Evolutionary conservation across 202 grass and related monocot genomes (phyloP), one percentile per base, ranked within the genome.

Genomic region (Sporobolus alterniflorus): DNA sequence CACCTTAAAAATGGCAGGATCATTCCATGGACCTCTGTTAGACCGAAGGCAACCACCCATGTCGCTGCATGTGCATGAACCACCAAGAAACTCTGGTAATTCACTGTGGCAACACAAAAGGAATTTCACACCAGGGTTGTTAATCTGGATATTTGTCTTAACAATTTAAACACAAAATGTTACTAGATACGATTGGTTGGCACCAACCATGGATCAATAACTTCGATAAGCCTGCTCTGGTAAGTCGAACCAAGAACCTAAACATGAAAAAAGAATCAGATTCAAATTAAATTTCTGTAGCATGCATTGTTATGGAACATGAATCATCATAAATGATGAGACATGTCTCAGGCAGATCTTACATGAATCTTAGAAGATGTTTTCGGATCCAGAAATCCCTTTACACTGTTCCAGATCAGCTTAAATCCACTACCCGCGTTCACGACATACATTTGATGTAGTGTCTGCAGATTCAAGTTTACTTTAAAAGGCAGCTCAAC

Each of bases 381-480:
- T 88, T 97, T 94, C 52, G 91, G 91, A 42, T 97, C 94, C 26
- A 97, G 94, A 89, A 97, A 97, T 26, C 89, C 91, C 75, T 97
- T 97, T 50, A 97, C 66, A 78, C 86, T 97, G 75, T 93, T 93
- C 94, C 94, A 97, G 22, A 97, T 80, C 81, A 97, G 67, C 78
- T 97, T 93, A 85, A 97, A 97, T 41, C 94, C 94, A 75, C 85
- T 83, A 28, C 91, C 94, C 1, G 94, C 94, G 80, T 97, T 97
- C 57, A 97, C 91, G 47, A 97, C 90, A 88, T 90, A 97, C 94
- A 97, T 97, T 70, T 97, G 91, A 88, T 97, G 89, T 29, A 97
- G 71, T 33, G 87, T 97, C 94, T 97, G 89, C 63, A 84, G 18
- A 88, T 67, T 71, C 39, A 74, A 73, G 16, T 47, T 73, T 49